phyloP scores from a whole-genome alignment of 108 stramenopile species.

The Chaetoceros muelleri region DNA sequence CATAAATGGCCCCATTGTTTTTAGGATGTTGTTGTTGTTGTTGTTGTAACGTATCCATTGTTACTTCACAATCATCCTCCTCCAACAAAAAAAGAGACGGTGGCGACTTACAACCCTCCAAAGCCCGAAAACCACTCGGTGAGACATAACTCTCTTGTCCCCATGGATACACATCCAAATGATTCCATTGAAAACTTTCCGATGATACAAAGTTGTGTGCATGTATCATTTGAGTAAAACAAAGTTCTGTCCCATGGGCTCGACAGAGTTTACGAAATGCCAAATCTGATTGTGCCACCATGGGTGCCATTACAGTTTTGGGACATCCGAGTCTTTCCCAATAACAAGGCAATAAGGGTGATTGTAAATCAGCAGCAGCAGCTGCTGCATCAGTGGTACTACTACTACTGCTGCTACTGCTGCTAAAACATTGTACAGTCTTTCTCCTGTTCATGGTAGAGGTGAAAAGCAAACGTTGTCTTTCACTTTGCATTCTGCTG shows the following conservation, averaged over 20 bases:
- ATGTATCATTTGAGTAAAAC: constrained; percentile 96
- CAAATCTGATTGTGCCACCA: constrained; percentile 79
- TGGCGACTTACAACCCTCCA: too few species aligned
- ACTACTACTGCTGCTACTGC: too few species aligned
- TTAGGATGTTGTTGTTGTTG: constrained; percentile 15
- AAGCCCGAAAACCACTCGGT: constrained; percentile 10
- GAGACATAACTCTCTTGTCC: neutral
- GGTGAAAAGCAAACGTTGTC: too few species aligned
- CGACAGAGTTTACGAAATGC: constrained; percentile 84
- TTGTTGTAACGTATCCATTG: constrained; percentile 3
- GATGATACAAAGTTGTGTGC: constrained; percentile 48
- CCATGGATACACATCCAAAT: constrained; percentile 60
- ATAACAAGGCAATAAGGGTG: constrained; percentile 12
- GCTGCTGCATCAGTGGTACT: too few species aligned
- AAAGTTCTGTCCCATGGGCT: constrained; percentile 73
- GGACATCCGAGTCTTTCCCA: neutral
- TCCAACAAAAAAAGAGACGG: constrained; percentile 19
- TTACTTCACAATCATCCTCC: constrained; percentile 1
- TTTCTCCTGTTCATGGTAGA: too few species aligned
- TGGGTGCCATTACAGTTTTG: constrained; percentile 47
- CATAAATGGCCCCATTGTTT: too few species aligned
- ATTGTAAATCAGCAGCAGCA: too few species aligned
- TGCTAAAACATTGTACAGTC: too few species aligned
- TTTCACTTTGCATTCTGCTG: too few species aligned
- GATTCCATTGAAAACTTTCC: constrained; percentile 39